Base-by-base conservation (phyloP, 345 rosid species). In the Populus davidiana region DNA sequence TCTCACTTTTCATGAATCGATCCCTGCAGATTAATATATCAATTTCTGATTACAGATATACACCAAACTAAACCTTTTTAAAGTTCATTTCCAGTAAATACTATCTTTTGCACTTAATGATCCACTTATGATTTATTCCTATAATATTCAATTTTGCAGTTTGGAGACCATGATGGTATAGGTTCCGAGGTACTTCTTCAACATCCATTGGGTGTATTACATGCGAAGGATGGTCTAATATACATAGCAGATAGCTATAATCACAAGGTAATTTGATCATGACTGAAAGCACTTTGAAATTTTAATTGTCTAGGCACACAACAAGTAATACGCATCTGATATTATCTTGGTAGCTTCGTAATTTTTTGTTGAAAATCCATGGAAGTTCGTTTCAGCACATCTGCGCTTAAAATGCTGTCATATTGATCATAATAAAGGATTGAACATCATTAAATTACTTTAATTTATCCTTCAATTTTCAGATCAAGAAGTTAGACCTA, bases 181-280 rank as follows among this genome's bases (percentile, higher is more conserved):
- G 99, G 97, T 31, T 86, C 94, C 76, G 99, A 93, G 80, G 99
- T 91, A 16, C 97, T 93, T 79, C 91, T 94, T 65, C 98, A 94
- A 84, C 98, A 94, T 85, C 99, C 99, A 13, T 63, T 94, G 68
- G 99, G 99, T 77, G 94, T 94, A 65, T 82, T 86, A 70, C 91
- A 92, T 67, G 85, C 93, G 8, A 89, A 80, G 71, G 84, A 91
- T 62, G 96, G 98, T 54, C 94, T 89, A 73, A 81, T 94, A 39
- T 94, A 91, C 81, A 69, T 94, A 78, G 87, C 98, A 68, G 98
- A 94, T 81, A 93, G 99, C 85, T 94, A 93, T 71, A 94, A 94
- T 81, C 99, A 94, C 87, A 93, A 94, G 99, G 99, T 90, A 71
- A 39, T 33, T 33, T 52, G 20, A 72, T 76, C 12, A 13, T 66